phyloP scores from a whole-genome alignment of 2,329 filamentous ascomycete species.

The Cladorrhinum sp. region DNA sequence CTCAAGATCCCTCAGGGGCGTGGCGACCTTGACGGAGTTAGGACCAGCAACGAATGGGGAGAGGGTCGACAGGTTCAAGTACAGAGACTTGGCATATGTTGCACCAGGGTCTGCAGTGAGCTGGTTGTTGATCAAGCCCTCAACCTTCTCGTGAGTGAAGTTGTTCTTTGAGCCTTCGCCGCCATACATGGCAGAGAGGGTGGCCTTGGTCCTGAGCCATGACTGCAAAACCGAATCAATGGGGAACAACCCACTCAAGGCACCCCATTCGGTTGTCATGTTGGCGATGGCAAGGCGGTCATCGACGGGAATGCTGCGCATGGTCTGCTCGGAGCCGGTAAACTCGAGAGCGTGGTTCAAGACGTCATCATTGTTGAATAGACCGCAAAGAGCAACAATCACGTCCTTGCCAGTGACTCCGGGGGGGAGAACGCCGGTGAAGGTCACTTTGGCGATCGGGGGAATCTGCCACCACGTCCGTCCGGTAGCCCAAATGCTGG shows the following conservation, averaged over 20 bases:
- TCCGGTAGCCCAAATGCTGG: conserved; percentile 78
- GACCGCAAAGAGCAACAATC: conserved; percentile 80
- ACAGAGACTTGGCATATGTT: conserved; percentile 77
- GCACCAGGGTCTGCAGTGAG: conserved; percentile 72
- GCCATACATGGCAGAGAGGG: conserved; percentile 61
- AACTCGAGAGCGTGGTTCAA: conserved; percentile 92
- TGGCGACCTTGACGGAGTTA: conserved; percentile 86
- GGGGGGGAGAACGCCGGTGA: conserved; percentile 69
- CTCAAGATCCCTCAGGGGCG: conserved; percentile 71
- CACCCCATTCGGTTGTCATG: conserved; percentile 78
- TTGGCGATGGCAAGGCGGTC: conserved; percentile 68
- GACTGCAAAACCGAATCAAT: conserved; percentile 68
- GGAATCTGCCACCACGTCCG: conserved; percentile 87
- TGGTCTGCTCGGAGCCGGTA: conserved; percentile 72
- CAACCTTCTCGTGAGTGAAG: conserved; percentile 70
- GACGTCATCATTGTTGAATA: conserved; percentile 85
- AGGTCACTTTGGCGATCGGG: conserved; percentile 73
- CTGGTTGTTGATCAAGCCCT: conserved; percentile 66
- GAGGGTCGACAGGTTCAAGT: conserved; percentile 77
- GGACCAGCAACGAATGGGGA: conserved; percentile 83
- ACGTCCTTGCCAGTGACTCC: conserved; percentile 93
- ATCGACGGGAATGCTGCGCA: conserved; percentile 66
- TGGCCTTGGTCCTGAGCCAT: conserved; percentile 78
- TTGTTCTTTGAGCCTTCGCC: conserved; percentile 50
- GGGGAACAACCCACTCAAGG: conserved; percentile 66